Conservation (phyloP, 2,329 filamentous ascomycete genomes). For the Sarocladium oryzae region DNA sequence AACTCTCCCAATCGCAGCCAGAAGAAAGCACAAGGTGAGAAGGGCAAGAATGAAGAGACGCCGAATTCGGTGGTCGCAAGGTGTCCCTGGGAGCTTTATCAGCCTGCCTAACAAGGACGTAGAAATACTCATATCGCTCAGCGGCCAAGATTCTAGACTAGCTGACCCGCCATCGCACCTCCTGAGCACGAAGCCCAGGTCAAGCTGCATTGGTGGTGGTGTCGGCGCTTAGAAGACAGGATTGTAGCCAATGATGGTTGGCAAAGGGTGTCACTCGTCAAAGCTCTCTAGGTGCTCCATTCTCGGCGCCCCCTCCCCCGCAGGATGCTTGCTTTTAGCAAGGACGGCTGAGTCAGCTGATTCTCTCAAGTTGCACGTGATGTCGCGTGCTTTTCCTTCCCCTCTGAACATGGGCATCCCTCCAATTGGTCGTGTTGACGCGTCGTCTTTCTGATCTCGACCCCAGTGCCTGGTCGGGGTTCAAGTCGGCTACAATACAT, state of each 20-base stretch:
- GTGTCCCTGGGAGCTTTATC: not conserved
- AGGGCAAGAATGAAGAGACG: not conserved
- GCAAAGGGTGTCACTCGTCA: not conserved
- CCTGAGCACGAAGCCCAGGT: not conserved
- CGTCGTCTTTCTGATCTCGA: not conserved
- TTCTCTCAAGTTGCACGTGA: slow-evolving; percentile 8
- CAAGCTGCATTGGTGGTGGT: slow-evolving; percentile 9
- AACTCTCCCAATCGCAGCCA: not conserved
- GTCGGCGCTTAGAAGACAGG: slow-evolving; percentile 13
- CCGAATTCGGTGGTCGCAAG: not conserved
- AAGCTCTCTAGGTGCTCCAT: not conserved
- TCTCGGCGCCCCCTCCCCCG: slow-evolving; percentile 1
- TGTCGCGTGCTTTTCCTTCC: slow-evolving; percentile 9
- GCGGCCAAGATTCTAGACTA: slow-evolving; percentile 2
- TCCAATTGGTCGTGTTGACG: not conserved
- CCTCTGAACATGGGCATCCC: not conserved
- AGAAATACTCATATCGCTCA: not conserved
- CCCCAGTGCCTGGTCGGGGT: not conserved
- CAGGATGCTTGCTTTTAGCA: not conserved
- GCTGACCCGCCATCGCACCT: not conserved
- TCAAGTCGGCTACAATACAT: not conserved
- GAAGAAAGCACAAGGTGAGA: too few relatives aligned
- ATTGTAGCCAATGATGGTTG: slow-evolving; percentile 4
- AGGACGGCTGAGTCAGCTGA: not conserved
- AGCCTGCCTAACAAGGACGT: not conserved